Conservation (phyloP, 1,284 basidiomycete genomes). For the Cutaneotrichosporon cavernicola region DNA sequence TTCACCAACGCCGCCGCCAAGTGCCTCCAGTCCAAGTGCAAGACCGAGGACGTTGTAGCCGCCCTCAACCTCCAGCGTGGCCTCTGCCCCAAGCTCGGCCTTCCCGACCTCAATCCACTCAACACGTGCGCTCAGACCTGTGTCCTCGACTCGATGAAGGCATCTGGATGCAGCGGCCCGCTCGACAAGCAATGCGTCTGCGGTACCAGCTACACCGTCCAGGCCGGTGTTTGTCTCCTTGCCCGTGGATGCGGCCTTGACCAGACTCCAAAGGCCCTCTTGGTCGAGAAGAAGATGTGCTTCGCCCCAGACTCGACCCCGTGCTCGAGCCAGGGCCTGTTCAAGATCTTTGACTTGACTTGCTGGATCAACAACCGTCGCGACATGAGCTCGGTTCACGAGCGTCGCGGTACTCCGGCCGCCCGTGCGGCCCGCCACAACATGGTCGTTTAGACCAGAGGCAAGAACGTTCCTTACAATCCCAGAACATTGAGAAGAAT, state of each 20-base stretch:
- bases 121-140: not conserved
- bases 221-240: constrained; percentile 4
- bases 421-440: not conserved
- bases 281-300: constrained; percentile 9
- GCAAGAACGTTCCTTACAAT: not conserved
- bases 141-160: not conserved
- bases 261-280: not conserved
- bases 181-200: constrained; percentile 14
- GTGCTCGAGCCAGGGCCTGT: not conserved
- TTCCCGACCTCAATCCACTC: constrained; percentile 10
- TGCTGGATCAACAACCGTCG: not conserved
- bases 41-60: not conserved
- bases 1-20: not conserved
- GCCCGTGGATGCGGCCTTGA: not conserved
- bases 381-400: not conserved
- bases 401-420: not conserved
- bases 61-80: not conserved
- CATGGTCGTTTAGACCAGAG: not conserved
- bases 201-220: not conserved
- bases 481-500: not conserved
- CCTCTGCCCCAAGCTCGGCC: not conserved
- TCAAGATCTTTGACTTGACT: not conserved
- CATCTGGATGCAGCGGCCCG: not conserved
- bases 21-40: not conserved
- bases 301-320: not conserved